Conservation (phyloP, 495 filamentous ascomycete species). For the Lasiosphaeris hirsuta region DNA sequence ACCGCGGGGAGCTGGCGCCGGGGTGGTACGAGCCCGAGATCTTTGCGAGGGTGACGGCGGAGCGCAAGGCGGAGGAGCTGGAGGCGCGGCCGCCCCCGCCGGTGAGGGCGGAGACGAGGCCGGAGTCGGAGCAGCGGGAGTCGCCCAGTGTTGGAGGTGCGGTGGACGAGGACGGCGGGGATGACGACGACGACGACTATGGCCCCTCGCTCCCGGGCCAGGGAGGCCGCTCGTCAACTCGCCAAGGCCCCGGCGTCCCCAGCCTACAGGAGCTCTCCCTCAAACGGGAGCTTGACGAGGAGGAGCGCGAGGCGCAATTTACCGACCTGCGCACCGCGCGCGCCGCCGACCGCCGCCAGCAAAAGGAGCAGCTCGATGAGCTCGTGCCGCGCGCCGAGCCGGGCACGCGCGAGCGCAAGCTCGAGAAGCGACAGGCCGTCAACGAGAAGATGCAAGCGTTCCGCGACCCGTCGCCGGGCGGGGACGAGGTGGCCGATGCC, state of each 20-base stretch:
- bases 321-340: slow-evolving; percentile 58
- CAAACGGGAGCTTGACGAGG: slow-evolving; percentile 46
- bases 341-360: slow-evolving; percentile 56
- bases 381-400: slow-evolving; percentile 78
- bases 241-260: slow-evolving; percentile 68
- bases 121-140: neutral
- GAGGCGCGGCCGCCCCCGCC: slow-evolving; percentile 7
- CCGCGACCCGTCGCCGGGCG: slow-evolving; percentile 54
- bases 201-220: slow-evolving; percentile 64
- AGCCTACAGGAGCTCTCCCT: slow-evolving; percentile 69
- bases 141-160: neutral
- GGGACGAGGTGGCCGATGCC: slow-evolving; percentile 51
- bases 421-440: slow-evolving; percentile 70
- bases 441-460: slow-evolving; percentile 59
- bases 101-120: slow-evolving; percentile 15
- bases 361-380: slow-evolving; percentile 70
- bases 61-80: slow-evolving; percentile 6
- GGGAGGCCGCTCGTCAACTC: neutral
- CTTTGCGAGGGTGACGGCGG: slow-evolving; percentile 45
- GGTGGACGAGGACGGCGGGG: slow-evolving; percentile 16
- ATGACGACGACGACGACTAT: slow-evolving; percentile 58
- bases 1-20: slow-evolving; percentile 84
- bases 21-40: slow-evolving; percentile 87
- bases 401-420: slow-evolving; percentile 75
- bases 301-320: slow-evolving; percentile 51